A percentile compares a stretch with the other conserved stretches of the same genome.
Evolutionary conservation across 2,329 filamentous ascomycete genomes (phyloP).

Genomic region (Xylariaceae sp.): DNA sequence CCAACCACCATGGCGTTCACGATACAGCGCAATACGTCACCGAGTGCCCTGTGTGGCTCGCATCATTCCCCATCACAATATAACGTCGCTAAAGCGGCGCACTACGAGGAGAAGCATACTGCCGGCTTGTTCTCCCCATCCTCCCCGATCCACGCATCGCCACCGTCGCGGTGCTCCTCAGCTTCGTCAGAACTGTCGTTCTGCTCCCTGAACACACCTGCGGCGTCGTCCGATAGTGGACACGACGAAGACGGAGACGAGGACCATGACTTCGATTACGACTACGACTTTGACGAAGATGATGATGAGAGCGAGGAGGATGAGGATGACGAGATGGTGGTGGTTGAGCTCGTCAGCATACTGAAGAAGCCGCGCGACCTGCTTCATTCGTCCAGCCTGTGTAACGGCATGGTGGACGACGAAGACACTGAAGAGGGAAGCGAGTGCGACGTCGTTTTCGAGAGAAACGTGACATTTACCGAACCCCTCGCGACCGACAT

Average conservation of each 20-base stretch:
- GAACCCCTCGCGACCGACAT: constrained; percentile 14
- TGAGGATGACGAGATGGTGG: not conserved
- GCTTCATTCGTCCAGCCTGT: not conserved
- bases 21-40: not conserved
- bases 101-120: not conserved
- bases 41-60: not conserved
- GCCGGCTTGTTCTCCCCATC: not conserved
- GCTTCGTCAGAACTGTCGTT: not conserved
- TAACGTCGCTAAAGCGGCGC: not conserved
- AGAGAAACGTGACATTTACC: constrained; percentile 11
- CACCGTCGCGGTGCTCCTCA: not conserved
- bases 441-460: constrained; percentile 12
- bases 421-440: constrained; percentile 5
- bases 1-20: not conserved
- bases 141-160: not conserved
- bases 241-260: not conserved
- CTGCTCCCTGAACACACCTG: not conserved
- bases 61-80: not conserved
- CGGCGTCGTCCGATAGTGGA: not conserved
- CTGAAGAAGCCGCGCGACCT: not conserved
- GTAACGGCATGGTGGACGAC: not conserved
- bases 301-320: not conserved
- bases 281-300: not conserved
- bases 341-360: not conserved
- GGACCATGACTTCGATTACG: not conserved